Evolutionary conservation across 2,329 filamentous ascomycete genomes (phyloP), one percentile per base, ranked within the genome.

Genomic region (Verticillium alfalfae): DNA sequence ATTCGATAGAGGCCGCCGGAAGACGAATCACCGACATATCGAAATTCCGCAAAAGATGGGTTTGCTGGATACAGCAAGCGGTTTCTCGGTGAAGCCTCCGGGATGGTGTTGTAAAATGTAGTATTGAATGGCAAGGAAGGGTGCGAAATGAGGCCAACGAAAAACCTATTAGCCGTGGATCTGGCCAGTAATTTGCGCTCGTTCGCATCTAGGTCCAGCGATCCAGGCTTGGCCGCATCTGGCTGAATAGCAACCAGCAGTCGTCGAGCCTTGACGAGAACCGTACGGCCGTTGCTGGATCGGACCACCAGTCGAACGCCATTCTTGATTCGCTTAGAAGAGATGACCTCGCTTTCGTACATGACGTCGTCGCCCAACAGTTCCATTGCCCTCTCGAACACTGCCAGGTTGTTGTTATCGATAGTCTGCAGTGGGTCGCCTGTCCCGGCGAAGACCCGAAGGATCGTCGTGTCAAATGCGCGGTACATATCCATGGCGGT

Each of bases 331-430:
- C 77, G 73, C 22, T 71, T 59, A 1, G 71, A 64, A 18, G 64
- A 55, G 12, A 71, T 62, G 3, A 79, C 75, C 0, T 67, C 72
- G 58, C 71, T 74, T 16, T 68, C 67, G 60, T 73, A 73, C 16
- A 78, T 64, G 1, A 77, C 72, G 38, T 77, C 74, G 1, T 68
- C 60, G 10, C 71, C 72, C 4, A 80, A 68, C 34, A 71, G 68
- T 1, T 60, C 38, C 15, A 69, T 68, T 16, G 78, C 73, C 7
- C 68, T 70, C 52, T 75, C 71, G 63, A 78, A 80, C 2, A 80
- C 59, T 16, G 75, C 72, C 60, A 75, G 75, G 65, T 78, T 76
- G 55, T 70, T 69, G 55, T 70, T 67, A 7, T 73, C 74, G 1
- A 63, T 65, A 16, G 70, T 61, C 49, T 69, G 67, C 10, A 64